phyloP scores from a whole-genome alignment of 257 asterid genomes.

The Datura wrightii region DNA sequence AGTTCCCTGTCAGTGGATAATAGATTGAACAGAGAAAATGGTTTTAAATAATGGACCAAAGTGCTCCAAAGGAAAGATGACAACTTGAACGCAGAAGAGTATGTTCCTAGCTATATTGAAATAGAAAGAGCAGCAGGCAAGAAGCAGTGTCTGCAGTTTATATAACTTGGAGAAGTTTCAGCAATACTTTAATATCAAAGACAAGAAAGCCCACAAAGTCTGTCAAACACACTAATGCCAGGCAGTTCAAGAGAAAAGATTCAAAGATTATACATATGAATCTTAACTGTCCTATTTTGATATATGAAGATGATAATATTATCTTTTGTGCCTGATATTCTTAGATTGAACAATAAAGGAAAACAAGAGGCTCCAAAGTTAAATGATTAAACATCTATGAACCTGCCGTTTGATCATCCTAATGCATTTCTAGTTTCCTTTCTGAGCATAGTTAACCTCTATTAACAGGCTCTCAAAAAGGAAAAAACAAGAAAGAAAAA shows the following conservation, averaged over 20 bases:
- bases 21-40: not conserved
- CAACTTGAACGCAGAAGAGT: not conserved
- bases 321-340: not conserved
- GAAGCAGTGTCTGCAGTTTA: not conserved
- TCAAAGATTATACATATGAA: not conserved
- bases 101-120: slow-evolving; percentile 6
- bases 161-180: not conserved
- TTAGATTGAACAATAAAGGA: not conserved
- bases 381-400: not conserved
- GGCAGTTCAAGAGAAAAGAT: slow-evolving; percentile 14
- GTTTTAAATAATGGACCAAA: not conserved
- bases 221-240: not conserved
- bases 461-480: not conserved
- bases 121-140: slow-evolving; percentile 3
- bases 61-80: not conserved
- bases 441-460: not conserved
- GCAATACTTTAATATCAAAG: not conserved
- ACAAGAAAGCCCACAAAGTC: not conserved
- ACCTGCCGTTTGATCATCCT: slow-evolving; percentile 23
- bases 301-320: not conserved
- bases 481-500: too few species aligned
- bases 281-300: not conserved
- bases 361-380: not conserved
- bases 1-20: not conserved
- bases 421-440: not conserved